Base-by-base conservation (phyloP, 257 asterid species). In the Echium plantagineum region DNA sequence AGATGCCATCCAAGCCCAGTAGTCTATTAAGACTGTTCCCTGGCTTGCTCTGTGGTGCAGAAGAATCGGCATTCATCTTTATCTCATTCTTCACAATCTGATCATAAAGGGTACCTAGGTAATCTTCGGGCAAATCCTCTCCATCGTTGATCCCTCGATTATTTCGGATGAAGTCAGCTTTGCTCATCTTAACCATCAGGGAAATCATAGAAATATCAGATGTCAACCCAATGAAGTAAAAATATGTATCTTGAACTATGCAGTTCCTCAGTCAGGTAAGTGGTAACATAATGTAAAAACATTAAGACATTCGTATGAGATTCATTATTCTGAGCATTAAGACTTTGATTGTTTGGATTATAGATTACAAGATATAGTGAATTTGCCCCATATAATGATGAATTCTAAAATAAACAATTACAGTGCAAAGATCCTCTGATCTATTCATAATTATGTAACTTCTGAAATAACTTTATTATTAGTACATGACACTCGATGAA, bases 141-240 rank as follows among this genome's bases (percentile, higher is more conserved):
- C 98, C 97, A 61, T 79, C 93, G 64, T 93, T 89, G 16, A 93
- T 93, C 60, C 98, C 98, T 53, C 98, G 94, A 72, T 93, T 93
- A 80, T 93, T 93, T 75, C 97, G 87, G 75, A 93, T 80, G 79
- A 93, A 93, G 77, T 89, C 98, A 75, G 90, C 94, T 82, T 93
- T 93, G 61, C 83, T 74, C 98, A 93, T 93, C 98, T 91, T 70
- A 63, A 74, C 13, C 66, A 63, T 63, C 70, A 77, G 77, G 80
- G 62, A 62, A 75, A 78, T 74, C 61, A 54, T 46, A 72, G 56
- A 75, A 58, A 53, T 72, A 74, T 76, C 75, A 75, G 66, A 73
- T 64, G 58, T 51, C 42, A 63, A 24, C 15, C 9, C 48, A 48
- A 17, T 15, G 19, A 32, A 61, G 54, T 48, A 53, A 10, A 15